phyloP scores from a whole-genome alignment of 2,329 filamentous ascomycete genomes.

The Didymella arachidicola region DNA sequence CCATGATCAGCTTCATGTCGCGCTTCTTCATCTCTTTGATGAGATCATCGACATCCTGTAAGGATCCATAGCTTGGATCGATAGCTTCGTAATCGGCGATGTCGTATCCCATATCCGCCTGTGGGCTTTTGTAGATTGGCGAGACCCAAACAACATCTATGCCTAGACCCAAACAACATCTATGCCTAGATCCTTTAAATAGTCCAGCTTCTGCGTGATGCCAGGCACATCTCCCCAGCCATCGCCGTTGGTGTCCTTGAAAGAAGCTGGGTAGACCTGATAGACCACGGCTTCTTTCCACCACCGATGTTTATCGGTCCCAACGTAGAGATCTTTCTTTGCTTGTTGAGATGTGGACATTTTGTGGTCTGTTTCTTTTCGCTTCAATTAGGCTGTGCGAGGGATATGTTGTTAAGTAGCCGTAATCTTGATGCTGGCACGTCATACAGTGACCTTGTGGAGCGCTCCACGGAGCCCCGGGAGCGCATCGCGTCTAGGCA shows the following conservation, averaged over 20 bases:
- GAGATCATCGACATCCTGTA: constrained; percentile 51
- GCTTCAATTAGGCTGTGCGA: neutral
- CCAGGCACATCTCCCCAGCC: constrained; percentile 65
- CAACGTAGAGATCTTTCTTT: constrained; percentile 41
- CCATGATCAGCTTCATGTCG: constrained; percentile 52
- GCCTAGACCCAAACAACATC: constrained; percentile 53
- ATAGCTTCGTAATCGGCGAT: constrained; percentile 53
- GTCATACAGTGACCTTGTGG: constrained; percentile 19
- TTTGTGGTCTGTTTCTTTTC: neutral
- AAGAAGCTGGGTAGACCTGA: constrained; percentile 66
- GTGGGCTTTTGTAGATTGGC: constrained; percentile 57
- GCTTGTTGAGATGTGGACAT: constrained; percentile 10
- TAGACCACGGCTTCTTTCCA: constrained; percentile 70
- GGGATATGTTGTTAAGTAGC: constrained; percentile 7
- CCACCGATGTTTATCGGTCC: constrained; percentile 55
- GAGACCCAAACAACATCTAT: constrained; percentile 50
- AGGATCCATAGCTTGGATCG: constrained; percentile 50
- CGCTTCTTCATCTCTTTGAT: constrained; percentile 48
- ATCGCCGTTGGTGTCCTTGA: constrained; percentile 65
- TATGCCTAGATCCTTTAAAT: constrained; percentile 59
- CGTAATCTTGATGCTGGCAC: constrained; percentile 4
- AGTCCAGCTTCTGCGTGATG: constrained; percentile 64
- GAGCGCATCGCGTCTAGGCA: constrained; percentile 14
- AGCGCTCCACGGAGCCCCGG: constrained; percentile 17
- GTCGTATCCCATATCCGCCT: constrained; percentile 55